Conservation (phyloP, 1,139 yeast genomes). For the Lodderomyces jiufengensis region DNA sequence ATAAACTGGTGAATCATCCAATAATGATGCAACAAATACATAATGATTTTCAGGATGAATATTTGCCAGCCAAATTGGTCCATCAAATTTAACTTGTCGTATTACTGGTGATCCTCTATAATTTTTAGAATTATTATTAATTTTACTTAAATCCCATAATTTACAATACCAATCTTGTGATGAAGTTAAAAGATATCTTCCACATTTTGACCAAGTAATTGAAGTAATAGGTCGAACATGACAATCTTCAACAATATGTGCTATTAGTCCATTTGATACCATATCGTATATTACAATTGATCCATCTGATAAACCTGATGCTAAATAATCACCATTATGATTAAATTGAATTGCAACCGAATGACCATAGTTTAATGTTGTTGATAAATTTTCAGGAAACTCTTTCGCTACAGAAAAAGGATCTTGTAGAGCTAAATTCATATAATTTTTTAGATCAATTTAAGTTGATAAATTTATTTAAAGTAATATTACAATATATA, state of each 20-base stretch:
- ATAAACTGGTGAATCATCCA: conserved; percentile 53
- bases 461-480: not conserved
- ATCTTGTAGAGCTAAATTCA: conserved; percentile 86
- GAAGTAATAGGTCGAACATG: conserved; percentile 79
- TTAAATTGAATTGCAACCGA: conserved; percentile 74
- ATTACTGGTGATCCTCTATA: conserved; percentile 25
- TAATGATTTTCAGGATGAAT: conserved; percentile 51
- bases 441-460: conserved; percentile 21
- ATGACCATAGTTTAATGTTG: conserved; percentile 64
- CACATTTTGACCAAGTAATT: conserved; percentile 72
- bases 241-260: conserved; percentile 48
- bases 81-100: conserved; percentile 52
- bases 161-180: conserved; percentile 83
- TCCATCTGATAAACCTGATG: conserved; percentile 82
- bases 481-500: too few species aligned
- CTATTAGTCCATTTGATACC: conserved; percentile 52
- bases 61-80: conserved; percentile 69
- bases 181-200: conserved; percentile 67
- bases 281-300: conserved; percentile 74
- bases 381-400: conserved; percentile 78
- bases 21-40: conserved; percentile 45
- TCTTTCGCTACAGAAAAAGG: conserved; percentile 93
- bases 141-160: conserved; percentile 68
- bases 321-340: conserved; percentile 80
- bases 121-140: conserved; percentile 17